A percentile compares a stretch with the other conserved stretches of the same genome.
These are phyloP conservation scores for Malassezia nana DNA, from an alignment of 1,284 basidiomycete species.

Conservation along the genomic window DNA sequence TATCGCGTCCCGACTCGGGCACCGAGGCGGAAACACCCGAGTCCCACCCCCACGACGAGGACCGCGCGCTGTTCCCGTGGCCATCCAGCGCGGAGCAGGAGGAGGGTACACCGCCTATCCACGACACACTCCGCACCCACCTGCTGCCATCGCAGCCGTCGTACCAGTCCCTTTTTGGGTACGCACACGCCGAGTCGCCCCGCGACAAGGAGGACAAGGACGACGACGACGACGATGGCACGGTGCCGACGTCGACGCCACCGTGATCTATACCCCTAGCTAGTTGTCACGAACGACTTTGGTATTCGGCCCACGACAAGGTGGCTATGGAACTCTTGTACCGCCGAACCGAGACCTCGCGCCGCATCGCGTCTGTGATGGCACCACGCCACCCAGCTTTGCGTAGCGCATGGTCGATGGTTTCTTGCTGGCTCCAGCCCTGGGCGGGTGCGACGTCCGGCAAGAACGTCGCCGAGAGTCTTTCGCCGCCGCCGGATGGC, in stretches of 20 bases:
- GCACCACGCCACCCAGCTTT: slow-evolving; percentile 74
- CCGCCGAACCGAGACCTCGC: slow-evolving; percentile 65
- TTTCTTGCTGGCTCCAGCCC: slow-evolving; percentile 80
- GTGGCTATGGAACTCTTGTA: slow-evolving; percentile 72
- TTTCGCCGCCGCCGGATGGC: slow-evolving; percentile 40
- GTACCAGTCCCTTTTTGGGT: slow-evolving; percentile 12
- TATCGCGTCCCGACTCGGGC: not conserved
- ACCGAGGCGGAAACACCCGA: not conserved
- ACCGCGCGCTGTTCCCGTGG: not conserved
- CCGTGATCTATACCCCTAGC: not conserved
- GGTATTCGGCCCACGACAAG: slow-evolving; percentile 61
- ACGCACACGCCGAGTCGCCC: not conserved
- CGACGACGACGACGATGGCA: no score
- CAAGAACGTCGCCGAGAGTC: slow-evolving; percentile 76
- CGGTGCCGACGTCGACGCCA: not conserved
- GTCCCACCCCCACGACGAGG: no score
- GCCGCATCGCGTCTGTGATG: slow-evolving; percentile 72
- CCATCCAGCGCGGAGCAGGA: not conserved
- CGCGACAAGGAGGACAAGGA: no score
- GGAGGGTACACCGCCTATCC: not conserved
- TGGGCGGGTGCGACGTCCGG: slow-evolving; percentile 85
- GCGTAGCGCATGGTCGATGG: slow-evolving; percentile 76
- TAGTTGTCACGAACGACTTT: not conserved
- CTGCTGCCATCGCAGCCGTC: slow-evolving; percentile 2
- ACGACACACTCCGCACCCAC: not conserved